Conservation (phyloP, 768 basidiomycete species). For the Russula foetens region DNA sequence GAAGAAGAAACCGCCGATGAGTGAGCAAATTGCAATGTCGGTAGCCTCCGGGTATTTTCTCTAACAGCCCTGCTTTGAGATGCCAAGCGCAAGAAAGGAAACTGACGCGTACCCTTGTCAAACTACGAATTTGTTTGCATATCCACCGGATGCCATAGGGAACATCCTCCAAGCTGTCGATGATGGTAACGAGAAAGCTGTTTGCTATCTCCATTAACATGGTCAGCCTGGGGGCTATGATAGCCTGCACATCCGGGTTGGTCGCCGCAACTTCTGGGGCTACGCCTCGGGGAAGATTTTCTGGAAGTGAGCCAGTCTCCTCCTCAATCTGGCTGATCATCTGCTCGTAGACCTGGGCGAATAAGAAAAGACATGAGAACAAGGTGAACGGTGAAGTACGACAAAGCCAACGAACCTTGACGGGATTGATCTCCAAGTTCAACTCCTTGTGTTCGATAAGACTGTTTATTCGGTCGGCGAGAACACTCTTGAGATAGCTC, state of each 20-base stretch:
- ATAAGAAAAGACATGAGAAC: not conserved
- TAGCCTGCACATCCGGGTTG: slow-evolving; percentile 93
- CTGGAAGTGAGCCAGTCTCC: slow-evolving; percentile 86
- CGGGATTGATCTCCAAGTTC: slow-evolving; percentile 97
- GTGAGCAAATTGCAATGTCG: slow-evolving; percentile 95
- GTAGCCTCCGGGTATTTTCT: slow-evolving; percentile 98
- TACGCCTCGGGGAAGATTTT: slow-evolving; percentile 87
- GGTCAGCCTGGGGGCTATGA: slow-evolving; percentile 92
- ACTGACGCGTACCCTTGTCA: slow-evolving; percentile 70
- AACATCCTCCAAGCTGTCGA: slow-evolving; percentile 96
- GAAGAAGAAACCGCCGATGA: slow-evolving; percentile 99
- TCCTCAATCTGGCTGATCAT: slow-evolving; percentile 99
- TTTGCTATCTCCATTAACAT: slow-evolving; percentile 99
- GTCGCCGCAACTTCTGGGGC: slow-evolving; percentile 91
- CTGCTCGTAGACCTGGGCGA: slow-evolving; percentile 87
- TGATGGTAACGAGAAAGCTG: slow-evolving; percentile 93
- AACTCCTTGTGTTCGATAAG: slow-evolving; percentile 99
- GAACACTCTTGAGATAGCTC: slow-evolving; percentile 94
- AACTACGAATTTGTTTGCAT: slow-evolving; percentile 96
- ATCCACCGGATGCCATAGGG: slow-evolving; percentile 99
- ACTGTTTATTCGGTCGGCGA: slow-evolving; percentile 97
- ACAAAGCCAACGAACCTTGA: slow-evolving; percentile 57
- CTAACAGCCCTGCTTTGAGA: slow-evolving; percentile 34
- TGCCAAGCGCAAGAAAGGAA: not conserved
- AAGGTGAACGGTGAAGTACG: not conserved